A percentile compares a stretch with the other conserved stretches of the same genome.
Conservation (phyloP, 2,329 filamentous ascomycete genomes). For the Xylariaceae sp. region DNA sequence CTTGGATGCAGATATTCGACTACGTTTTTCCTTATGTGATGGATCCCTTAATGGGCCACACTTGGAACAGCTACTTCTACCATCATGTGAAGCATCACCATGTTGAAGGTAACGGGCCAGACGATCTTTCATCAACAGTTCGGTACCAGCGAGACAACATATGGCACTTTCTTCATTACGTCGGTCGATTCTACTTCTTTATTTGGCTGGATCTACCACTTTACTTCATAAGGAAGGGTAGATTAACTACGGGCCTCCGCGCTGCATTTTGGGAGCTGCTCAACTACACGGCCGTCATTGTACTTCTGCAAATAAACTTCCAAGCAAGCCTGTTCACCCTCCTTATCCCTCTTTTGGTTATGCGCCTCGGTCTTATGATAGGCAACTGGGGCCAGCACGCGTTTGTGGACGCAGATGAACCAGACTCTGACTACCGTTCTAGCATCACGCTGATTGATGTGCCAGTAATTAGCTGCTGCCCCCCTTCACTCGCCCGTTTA, state of each 20-base stretch:
- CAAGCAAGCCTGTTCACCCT: constrained; percentile 68
- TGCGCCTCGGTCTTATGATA: constrained; percentile 77
- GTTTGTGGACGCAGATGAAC: constrained; percentile 76
- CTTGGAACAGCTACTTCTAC: constrained; percentile 85
- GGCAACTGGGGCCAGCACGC: constrained; percentile 88
- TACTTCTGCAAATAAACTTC: constrained; percentile 57
- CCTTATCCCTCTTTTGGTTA: constrained; percentile 67
- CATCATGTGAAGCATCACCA: constrained; percentile 89
- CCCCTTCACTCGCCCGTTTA: background rate
- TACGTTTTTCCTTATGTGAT: constrained; percentile 72
- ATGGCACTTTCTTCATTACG: constrained; percentile 71
- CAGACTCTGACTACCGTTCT: constrained; percentile 77
- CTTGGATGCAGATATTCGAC: constrained; percentile 58
- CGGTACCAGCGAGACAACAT: constrained; percentile 75
- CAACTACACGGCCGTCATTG: constrained; percentile 59
- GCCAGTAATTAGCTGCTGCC: constrained; percentile 59
- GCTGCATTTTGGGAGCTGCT: constrained; percentile 66
- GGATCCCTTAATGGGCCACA: constrained; percentile 81
- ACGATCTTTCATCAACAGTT: constrained; percentile 77
- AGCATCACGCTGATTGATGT: constrained; percentile 83
- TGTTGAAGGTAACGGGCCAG: constrained; percentile 78
- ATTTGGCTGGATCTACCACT: constrained; percentile 76
- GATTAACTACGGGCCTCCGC: constrained; percentile 58
- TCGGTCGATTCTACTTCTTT: constrained; percentile 74
- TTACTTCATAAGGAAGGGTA: constrained; percentile 73